Conservation (phyloP, 2,329 filamentous ascomycete species). For the Colletotrichum camelliae region DNA sequence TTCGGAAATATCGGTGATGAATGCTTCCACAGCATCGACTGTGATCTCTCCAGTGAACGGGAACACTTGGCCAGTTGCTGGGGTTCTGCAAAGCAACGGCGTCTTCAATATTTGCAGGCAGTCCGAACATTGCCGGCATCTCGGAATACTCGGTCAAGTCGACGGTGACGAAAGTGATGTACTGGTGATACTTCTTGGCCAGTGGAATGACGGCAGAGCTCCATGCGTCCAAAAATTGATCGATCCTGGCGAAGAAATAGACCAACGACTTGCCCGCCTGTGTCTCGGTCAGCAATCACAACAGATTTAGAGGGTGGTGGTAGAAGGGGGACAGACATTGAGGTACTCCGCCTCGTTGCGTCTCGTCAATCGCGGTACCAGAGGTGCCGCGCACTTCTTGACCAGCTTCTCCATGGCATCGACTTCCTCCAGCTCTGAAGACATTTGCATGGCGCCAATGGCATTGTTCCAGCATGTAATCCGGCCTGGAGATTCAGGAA, state of each 20-base stretch:
- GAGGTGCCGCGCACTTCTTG: conserved; percentile 38
- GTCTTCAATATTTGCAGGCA: conserved; percentile 28
- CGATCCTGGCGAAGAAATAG: conserved; percentile 32
- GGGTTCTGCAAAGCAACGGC: conserved; percentile 51
- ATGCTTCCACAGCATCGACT: conserved; percentile 41
- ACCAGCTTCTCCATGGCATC: conserved; percentile 42
- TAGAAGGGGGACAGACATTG: not conserved
- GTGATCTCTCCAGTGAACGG: conserved; percentile 36
- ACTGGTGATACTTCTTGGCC: conserved; percentile 50
- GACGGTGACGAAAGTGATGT: conserved; percentile 53
- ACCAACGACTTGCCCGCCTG: conserved; percentile 44
- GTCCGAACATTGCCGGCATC: conserved; percentile 44
- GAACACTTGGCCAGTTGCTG: conserved; percentile 48
- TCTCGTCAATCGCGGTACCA: conserved; percentile 50
- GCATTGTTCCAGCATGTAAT: conserved; percentile 47
- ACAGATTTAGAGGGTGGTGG: accelerated
- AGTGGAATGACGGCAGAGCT: conserved; percentile 37
- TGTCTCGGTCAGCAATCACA: not conserved
- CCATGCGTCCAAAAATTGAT: conserved; percentile 39
- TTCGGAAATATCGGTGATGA: conserved; percentile 49
- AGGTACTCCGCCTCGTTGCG: conserved; percentile 45
- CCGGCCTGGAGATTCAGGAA: conserved; percentile 18
- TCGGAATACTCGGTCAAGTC: conserved; percentile 51
- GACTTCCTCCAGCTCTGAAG: conserved; percentile 35
- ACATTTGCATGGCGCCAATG: conserved; percentile 38